Conservation (phyloP, 164 flowering plant species). For the Tetracentron sinense region DNA sequence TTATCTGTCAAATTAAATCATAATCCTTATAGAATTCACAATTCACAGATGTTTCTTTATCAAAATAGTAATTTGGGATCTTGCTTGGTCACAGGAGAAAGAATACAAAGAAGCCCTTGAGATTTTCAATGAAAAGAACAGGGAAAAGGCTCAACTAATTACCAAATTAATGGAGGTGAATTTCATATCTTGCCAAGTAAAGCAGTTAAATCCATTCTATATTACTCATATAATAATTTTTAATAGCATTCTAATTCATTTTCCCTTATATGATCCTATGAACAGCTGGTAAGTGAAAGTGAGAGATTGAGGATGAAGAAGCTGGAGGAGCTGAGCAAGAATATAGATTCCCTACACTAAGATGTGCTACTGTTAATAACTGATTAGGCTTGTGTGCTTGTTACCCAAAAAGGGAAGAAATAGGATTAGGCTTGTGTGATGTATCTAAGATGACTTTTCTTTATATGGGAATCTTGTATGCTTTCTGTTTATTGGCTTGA, state of each 20-base stretch:
- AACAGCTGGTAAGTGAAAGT: no score
- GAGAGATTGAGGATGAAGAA: conserved; percentile 79
- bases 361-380: conserved; percentile 11
- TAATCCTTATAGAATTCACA: no score
- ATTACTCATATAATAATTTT: neutral
- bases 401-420: no score
- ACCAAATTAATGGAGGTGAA: no score
- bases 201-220: neutral
- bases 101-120: conserved; percentile 90
- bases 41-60: no score
- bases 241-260: neutral
- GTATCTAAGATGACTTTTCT: conserved; percentile 17
- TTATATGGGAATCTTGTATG: no score
- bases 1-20: no score
- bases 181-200: conserved; percentile 10
- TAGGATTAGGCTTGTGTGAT: no score
- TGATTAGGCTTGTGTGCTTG: conserved; percentile 20
- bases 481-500: conserved; percentile 13
- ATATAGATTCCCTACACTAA: conserved; percentile 47
- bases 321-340: conserved; percentile 83
- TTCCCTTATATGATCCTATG: conserved; percentile 4
- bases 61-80: no score
- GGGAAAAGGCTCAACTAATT: conserved; percentile 66
- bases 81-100: conserved; percentile 49
- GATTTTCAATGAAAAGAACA: no score